A percentile compares a stretch with the other conserved stretches of the same genome.
These are phyloP conservation scores for Asclepias syriaca DNA, from an alignment of 257 asterid genomes.

Conservation along the genomic window DNA sequence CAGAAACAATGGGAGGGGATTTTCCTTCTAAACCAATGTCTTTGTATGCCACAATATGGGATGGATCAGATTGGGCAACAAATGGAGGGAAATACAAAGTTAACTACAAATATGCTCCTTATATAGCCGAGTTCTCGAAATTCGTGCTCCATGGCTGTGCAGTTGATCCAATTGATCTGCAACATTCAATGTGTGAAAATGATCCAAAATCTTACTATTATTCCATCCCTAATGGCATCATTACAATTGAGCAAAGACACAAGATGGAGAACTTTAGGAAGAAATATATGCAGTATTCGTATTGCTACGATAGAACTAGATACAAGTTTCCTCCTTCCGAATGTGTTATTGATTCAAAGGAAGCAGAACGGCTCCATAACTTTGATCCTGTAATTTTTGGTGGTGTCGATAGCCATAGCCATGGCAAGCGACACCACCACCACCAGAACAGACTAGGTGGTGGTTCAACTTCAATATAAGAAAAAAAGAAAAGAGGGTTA, in stretches of 20 bases:
- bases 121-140: conserved; percentile 51
- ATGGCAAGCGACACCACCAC: conserved; percentile 46
- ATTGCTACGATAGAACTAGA: conserved; percentile 64
- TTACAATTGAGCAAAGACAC: conserved; percentile 29
- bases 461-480: conserved; percentile 33
- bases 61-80: conserved; percentile 87
- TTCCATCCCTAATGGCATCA: conserved; percentile 32
- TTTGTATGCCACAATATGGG: conserved; percentile 85
- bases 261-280: conserved; percentile 54
- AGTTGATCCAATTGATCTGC: conserved; percentile 46
- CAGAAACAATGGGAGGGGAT: conserved; percentile 71
- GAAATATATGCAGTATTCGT: conserved; percentile 67
- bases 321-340: conserved; percentile 53
- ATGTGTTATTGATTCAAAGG: conserved; percentile 47
- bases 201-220: conserved; percentile 15
- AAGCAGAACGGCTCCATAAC: conserved; percentile 50
- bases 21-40: conserved; percentile 88
- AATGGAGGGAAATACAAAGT: conserved; percentile 67
- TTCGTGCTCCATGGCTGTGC: conserved; percentile 78
- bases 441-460: conserved; percentile 35
- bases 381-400: conserved; percentile 67
- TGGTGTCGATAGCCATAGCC: conserved; percentile 44
- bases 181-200: conserved; percentile 35
- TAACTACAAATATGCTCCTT: conserved; percentile 77
- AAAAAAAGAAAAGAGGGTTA: background rate